These are phyloP conservation scores for Debaryomyces sp. DNA, from an alignment of 1,139 yeast species.

Conservation along the genomic window DNA sequence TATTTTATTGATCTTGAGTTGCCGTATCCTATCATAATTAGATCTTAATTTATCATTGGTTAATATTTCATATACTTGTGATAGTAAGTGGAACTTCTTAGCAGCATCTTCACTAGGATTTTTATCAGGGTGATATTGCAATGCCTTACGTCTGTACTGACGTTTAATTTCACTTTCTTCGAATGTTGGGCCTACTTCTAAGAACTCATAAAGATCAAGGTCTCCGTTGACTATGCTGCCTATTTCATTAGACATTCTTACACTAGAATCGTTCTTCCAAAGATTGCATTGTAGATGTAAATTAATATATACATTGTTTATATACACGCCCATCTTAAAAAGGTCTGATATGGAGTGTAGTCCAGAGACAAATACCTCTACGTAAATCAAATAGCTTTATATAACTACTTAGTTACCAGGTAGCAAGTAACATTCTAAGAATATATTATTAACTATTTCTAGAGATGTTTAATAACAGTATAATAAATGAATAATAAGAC, in stretches of 20 bases:
- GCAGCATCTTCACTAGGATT: slow-evolving; percentile 35
- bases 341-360: neutral
- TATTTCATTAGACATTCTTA: slow-evolving; percentile 3
- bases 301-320: neutral
- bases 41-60: slow-evolving; percentile 27
- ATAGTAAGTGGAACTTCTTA: slow-evolving; percentile 40
- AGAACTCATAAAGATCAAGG: slow-evolving; percentile 36
- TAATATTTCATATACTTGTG: slow-evolving; percentile 44
- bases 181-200: slow-evolving; percentile 29
- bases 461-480: slow-evolving; percentile 1
- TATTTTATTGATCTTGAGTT: slow-evolving; percentile 16
- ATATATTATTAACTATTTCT: neutral
- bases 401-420: neutral
- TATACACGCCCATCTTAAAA: neutral
- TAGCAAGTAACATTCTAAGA: neutral
- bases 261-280: neutral
- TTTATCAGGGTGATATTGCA: slow-evolving; percentile 71
- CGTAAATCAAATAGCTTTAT: neutral
- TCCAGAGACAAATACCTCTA: neutral
- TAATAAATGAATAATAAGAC: slow-evolving; percentile 4
- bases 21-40: slow-evolving; percentile 39
- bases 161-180: slow-evolving; percentile 68
- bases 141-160: slow-evolving; percentile 82
- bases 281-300: neutral
- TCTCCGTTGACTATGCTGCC: slow-evolving; percentile 26